Evolutionary conservation across 345 rosid species (phyloP), one percentile per base, ranked within the genome.

Genomic region (Moringa oleifera): DNA sequence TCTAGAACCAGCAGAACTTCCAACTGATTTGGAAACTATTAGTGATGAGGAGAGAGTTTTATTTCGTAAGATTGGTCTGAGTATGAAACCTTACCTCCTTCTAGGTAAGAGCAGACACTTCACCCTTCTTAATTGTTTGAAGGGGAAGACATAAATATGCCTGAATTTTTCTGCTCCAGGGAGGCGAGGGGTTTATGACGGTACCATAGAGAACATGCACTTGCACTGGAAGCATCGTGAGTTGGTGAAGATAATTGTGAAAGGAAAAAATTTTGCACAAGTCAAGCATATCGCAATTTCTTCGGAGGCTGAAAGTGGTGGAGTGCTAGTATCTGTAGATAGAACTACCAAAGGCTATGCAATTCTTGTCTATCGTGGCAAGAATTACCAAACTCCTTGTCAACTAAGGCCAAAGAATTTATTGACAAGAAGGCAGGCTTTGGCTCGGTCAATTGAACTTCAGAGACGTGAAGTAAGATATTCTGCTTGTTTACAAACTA

Each of bases 251-350:
- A 66, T 92, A 53, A 79, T 87, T 20, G 89, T 80, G 61, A 87
- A 78, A 72, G 75, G 88, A 51, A 83, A 79, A 72, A 78, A 62
- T 63, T 69, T 78, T 58, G 77, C 86, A 20, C 96, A 83, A 75
- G 89, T 89, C 47, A 92, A 80, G 77, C 96, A 87, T 59, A 75
- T 89, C 18, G 95, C 96, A 10, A 79, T 89, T 67, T 68, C 86
- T 25, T 73, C 87, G 73, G 96, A 92, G 77, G 92, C 96, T 47
- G 98, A 92, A 77, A 92, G 98, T 74, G 93, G 96, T 61, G 98
- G 98, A 53, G 71, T 89, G 59, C 79, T 92, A 53, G 84, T 89
- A 61, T 87, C 96, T 20, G 56, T 92, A 70, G 98, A 92, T 74
- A 82, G 73, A 74, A 87, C 89, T 59, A 68, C 78, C 61, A 81